A percentile compares a stretch with the other conserved stretches of the same genome.
These are phyloP conservation scores for Aspergillus asperescens DNA, from an alignment of 495 filamentous ascomycete species.

Conservation along the genomic window DNA sequence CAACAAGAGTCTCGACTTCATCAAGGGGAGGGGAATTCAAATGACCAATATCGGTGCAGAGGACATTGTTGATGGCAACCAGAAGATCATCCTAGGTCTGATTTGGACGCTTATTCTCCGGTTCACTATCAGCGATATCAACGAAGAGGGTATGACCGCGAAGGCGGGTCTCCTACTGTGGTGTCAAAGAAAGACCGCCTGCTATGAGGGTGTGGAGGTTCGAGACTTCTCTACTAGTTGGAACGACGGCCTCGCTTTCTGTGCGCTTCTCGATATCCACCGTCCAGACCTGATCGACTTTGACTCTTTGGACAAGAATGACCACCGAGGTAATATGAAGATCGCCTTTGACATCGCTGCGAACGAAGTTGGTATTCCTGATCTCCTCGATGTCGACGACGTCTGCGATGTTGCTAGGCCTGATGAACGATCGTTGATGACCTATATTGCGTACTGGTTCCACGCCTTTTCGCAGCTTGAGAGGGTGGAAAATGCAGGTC, in stretches of 20 bases:
- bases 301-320: constrained; percentile 85
- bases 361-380: constrained; percentile 95
- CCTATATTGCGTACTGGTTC: constrained; percentile 99
- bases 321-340: constrained; percentile 96
- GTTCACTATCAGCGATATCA: constrained; percentile 98
- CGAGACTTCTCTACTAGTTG: constrained; percentile 90
- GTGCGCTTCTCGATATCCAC: constrained; percentile 93
- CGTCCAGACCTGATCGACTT: constrained; percentile 96
- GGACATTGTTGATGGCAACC: constrained; percentile 96
- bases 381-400: constrained; percentile 93
- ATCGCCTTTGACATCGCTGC: constrained; percentile 92
- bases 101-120: constrained; percentile 97
- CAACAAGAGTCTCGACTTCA: constrained; percentile 89
- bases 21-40: constrained; percentile 84
- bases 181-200: constrained; percentile 98
- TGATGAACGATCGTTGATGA: constrained; percentile 96
- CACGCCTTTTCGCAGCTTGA: constrained; percentile 98
- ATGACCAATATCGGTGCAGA: constrained; percentile 98
- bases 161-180: constrained; percentile 93
- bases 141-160: constrained; percentile 94
- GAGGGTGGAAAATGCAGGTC: constrained; percentile 91
- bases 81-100: constrained; percentile 92
- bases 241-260: constrained; percentile 97
- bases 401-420: constrained; percentile 95
- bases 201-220: constrained; percentile 94